Base-by-base conservation (phyloP, 352 stramenopile species). In the Phytophthora boehmeriae region DNA sequence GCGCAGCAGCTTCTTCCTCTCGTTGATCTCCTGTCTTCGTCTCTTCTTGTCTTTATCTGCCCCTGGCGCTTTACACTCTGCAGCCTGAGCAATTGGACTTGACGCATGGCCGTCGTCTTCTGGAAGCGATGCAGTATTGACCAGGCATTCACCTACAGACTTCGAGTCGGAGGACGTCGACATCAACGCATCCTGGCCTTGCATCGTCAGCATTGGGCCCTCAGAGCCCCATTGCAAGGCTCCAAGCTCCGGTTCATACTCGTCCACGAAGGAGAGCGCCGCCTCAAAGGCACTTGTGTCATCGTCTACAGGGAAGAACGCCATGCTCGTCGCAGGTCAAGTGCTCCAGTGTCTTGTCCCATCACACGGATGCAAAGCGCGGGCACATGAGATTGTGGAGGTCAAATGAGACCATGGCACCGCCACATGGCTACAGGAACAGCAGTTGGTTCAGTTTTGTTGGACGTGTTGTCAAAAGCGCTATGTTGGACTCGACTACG, bases 1-100 rank as follows among this genome's bases (percentile, higher is more conserved):
- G 50, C 74, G 70, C 16, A 64, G 54, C 2, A 71, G 34, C 41
- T 61, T 74, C 61, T 73, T 71, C 14, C 66, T 56, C 30, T 67
- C 60, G 19, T 55, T 65, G 25, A 49, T 54, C 13, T 44, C 44
- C 19, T 45, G 36, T 23, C 54, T 36, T 11, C 36, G 5, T 14
- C 27, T 44, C 25, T 19, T 45, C 22, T 62, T 56, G 28, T 62
- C 32, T 22, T 56, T 36, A 8, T 27, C 43, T 16, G 46, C 20
- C 22, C 47, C 47, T 1, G 28, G n/a, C 14, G 13, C 39, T 44
- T 39, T 39, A 30, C 25, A 30, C 6, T 6, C 25, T 30, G 25
- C 3, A 4, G 34, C 14, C 34, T 39, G 10, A 4, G 14, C 34
- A 39, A 39, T 13, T 39, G 4, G 14, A n/a, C 34, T 39, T 4